Evolutionary conservation across 2,329 filamentous ascomycete species (phyloP).

Genomic region (Dothideomycetes sp.): DNA sequence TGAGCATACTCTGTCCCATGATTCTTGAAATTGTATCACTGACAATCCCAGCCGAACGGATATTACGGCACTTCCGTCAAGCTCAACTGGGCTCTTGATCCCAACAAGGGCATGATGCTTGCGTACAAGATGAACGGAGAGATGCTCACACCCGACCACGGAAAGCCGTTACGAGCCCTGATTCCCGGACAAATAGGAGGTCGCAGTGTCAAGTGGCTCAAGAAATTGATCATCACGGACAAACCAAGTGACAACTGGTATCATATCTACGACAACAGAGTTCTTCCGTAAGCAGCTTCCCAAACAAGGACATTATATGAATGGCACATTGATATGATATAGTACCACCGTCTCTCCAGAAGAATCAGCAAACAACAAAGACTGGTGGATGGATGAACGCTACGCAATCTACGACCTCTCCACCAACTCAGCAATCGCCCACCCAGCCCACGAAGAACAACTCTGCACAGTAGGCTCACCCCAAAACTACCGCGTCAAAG

Average conservation of each 20-base stretch:
- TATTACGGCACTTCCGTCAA: constrained; percentile 83
- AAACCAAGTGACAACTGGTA: constrained; percentile 88
- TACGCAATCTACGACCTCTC: constrained; percentile 92
- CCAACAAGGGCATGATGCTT: constrained; percentile 74
- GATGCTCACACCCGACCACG: constrained; percentile 70
- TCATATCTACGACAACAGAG: constrained; percentile 87
- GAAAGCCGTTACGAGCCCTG: constrained; percentile 70
- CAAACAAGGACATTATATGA: not conserved
- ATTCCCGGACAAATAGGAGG: constrained; percentile 90
- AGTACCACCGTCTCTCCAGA: constrained; percentile 72
- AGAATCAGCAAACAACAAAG: constrained; percentile 60
- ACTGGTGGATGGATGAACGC: constrained; percentile 79
- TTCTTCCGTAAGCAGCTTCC: constrained; percentile 52
- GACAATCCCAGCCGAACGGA: constrained; percentile 75
- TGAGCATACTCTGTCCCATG: constrained; percentile 37
- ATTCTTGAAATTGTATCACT: constrained; percentile 33
- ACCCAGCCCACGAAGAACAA: constrained; percentile 68
- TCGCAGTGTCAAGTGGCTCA: constrained; percentile 88
- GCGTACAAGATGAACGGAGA: constrained; percentile 90
- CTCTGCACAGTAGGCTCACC: constrained; percentile 42
- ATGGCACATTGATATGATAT: not conserved
- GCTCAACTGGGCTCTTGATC: constrained; percentile 79
- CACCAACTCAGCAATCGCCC: constrained; percentile 73
- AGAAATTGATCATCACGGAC: constrained; percentile 66
- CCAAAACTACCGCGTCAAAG: constrained; percentile 54